Base-by-base conservation (phyloP, 2,329 filamentous ascomycete genomes). In the Zopfia rhizophila region DNA sequence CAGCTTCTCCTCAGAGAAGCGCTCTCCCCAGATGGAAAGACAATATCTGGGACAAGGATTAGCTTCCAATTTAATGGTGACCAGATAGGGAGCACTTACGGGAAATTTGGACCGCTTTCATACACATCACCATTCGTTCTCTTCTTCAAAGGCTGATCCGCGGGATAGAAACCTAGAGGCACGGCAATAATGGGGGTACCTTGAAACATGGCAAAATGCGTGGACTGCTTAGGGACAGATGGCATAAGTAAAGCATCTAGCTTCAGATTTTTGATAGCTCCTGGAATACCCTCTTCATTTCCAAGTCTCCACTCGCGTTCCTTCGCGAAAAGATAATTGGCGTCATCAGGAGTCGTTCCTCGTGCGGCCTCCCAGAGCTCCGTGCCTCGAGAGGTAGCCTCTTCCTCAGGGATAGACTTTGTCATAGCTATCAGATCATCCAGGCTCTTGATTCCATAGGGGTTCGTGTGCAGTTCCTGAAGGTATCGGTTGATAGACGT, bases 401-500 rank as follows among this genome's bases (percentile, higher is more conserved):
- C 74, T 60, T 88, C 85, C 0, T 65, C 64, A 0, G 76, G 61
- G 36, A 72, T 77, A 0, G 55, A 48, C 29, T 80, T 80, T 0
- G 83, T 86, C 52, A 82, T 85, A 13, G 68, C 66, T 4, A 75
- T 74, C 6, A 84, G 63, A 6, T 83, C 78, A 2, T 66, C 67
- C 1, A 87, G 66, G 16, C 66, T 71, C 5, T 70, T 69, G 39
- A 88, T 71, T 36, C 76, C 73, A 47, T 82, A 66, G 0, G 83
- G 82, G 55, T 88, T 88, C 45, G 62, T 68, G 2, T 65, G 70
- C 3, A 88, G 73, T 32, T 77, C 60, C 7, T 72, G 68, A n/a
- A 88, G 68, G 59, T 88, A 88, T 0, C 66, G 69, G 8, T 75
- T 70, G 2, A 88, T 69, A 33, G 82, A 76, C 19, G 70, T 60